These are phyloP conservation scores for Fusarium sp. DNA, from an alignment of 2,329 filamentous ascomycete genomes.

Conservation along the genomic window DNA sequence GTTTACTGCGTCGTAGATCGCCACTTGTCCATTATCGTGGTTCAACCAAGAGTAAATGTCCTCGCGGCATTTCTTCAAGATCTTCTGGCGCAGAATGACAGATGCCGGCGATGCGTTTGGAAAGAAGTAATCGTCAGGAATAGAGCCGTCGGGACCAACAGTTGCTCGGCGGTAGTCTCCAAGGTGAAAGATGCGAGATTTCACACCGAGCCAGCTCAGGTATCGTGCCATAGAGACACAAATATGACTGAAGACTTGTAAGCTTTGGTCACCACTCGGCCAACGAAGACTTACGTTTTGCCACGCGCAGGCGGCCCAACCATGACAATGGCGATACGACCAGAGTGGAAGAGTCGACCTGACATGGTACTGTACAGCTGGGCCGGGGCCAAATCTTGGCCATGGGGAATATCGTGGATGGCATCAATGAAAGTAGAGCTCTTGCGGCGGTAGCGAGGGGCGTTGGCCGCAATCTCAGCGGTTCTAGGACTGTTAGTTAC, in stretches of 20 bases:
- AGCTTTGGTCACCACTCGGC: conserved; percentile 15
- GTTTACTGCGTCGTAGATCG: conserved; percentile 98
- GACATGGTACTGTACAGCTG: conserved; percentile 99
- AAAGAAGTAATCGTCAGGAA: conserved; percentile 98
- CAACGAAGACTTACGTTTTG: conserved; percentile 76
- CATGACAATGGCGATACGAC: conserved; percentile 96
- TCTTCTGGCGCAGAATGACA: conserved; percentile 95
- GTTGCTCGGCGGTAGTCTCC: conserved; percentile 96
- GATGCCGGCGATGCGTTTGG: conserved; percentile 92
- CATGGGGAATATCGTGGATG: conserved; percentile 91
- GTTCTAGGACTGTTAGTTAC: conserved; percentile 66
- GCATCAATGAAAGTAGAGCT: conserved; percentile 98
- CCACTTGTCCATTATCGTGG: conserved; percentile 96
- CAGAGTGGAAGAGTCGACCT: conserved; percentile 94
- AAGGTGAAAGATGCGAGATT: conserved; percentile 96
- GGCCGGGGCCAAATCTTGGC: conserved; percentile 85
- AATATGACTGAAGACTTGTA: conserved; percentile 73
- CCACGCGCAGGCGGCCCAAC: conserved; percentile 94
- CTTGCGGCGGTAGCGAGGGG: conserved; percentile 87
- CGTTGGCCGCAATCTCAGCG: conserved; percentile 90
- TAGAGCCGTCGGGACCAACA: conserved; percentile 81
- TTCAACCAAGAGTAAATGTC: conserved; percentile 98
- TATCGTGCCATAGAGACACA: conserved; percentile 96
- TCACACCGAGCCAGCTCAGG: conserved; percentile 95
- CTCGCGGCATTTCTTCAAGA: conserved; percentile 95